These are phyloP conservation scores for Arthrinium phaeospermum DNA, from an alignment of 2,329 filamentous ascomycete genomes.

Conservation along the genomic window DNA sequence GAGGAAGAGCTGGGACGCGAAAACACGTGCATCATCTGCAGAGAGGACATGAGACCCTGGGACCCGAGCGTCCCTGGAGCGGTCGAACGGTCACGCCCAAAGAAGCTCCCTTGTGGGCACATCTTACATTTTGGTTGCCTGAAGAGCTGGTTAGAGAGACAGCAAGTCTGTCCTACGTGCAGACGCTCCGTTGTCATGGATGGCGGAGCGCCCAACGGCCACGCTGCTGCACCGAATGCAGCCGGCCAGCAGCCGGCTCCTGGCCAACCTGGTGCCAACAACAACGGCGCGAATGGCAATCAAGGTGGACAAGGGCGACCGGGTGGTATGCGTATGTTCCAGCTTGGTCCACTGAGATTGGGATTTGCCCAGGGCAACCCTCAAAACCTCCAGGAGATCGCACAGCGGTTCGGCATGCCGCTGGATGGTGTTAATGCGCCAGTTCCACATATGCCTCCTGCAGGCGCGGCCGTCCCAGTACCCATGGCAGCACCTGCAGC, in stretches of 20 bases:
- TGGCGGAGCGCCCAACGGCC: slow-evolving; percentile 42
- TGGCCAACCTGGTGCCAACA: slow-evolving; percentile 32
- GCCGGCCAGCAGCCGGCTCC: slow-evolving; percentile 38
- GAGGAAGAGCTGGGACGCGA: slow-evolving; percentile 83
- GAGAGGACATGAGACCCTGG: slow-evolving; percentile 94
- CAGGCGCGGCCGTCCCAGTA: slow-evolving; percentile 23
- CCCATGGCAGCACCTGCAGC: slow-evolving; percentile 21
- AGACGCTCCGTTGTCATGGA: slow-evolving; percentile 80
- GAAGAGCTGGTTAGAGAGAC: slow-evolving; percentile 94
- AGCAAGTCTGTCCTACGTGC: slow-evolving; percentile 97
- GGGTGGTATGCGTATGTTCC: slow-evolving; percentile 65
- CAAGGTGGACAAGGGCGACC: slow-evolving; percentile 42
- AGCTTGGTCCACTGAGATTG: slow-evolving; percentile 76
- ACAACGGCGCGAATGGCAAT: slow-evolving; percentile 37
- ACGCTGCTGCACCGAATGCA: slow-evolving; percentile 39
- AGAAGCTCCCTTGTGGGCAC: slow-evolving; percentile 96
- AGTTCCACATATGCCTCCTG: slow-evolving; percentile 26
- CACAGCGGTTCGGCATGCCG: slow-evolving; percentile 63
- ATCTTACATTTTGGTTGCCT: slow-evolving; percentile 94
- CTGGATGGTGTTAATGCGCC: slow-evolving; percentile 37
- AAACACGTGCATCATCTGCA: slow-evolving; percentile 96
- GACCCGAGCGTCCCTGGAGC: slow-evolving; percentile 65
- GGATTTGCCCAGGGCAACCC: slow-evolving; percentile 75
- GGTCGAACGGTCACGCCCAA: slow-evolving; percentile 84
- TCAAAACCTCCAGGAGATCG: slow-evolving; percentile 69